Base-by-base conservation (phyloP, 164 flowering plant genomes). In the Nelumbo lutea region DNA sequence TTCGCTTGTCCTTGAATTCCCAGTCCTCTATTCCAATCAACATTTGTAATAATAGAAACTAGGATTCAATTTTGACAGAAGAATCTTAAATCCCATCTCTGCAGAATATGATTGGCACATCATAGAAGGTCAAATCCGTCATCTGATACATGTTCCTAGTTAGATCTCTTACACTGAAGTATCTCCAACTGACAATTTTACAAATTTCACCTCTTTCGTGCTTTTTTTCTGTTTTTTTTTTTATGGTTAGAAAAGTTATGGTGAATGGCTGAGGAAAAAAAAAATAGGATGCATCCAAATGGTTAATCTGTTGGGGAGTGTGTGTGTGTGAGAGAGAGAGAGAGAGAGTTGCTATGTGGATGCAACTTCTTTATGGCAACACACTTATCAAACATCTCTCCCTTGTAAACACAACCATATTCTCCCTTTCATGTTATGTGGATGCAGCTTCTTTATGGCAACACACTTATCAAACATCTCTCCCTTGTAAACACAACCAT, bases 401-500 rank as follows among this genome's bases (percentile, higher is more conserved):
- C 98, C 76, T 88, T 92, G 76, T 83, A 88, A 57, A 92, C 85
- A 82, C 83, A 78, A 46, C 92, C 90, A 80, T 69, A 75, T 14
- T 79, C 83, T 38, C 88, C 84, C 82, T 65, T 85, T 90, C 80
- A 82, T 70, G 73, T 79, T 81, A 72, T 81, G 75, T 38, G 86
- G 82, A 75, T 86, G 80, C 65, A 92, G 66, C 80, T 72, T 87
- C 82, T 88, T 90, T 69, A 90, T 82, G 13, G 85, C 90, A 74
- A 92, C 93, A 42, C 88, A 88, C 73, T 66, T 81, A 60, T 84
- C 84, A 61, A 76, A 62, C 75, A 92, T 75, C 83, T 92, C 96
- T 15, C 96, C 98, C 76, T 88, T 92, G 76, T 83, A 88, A 58
- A 92, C 85, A 82, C 83, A 78, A 46, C 92, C 90, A 80, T 69